Conservation (phyloP, 106 monocot genomes). For the Posidonia australis region DNA sequence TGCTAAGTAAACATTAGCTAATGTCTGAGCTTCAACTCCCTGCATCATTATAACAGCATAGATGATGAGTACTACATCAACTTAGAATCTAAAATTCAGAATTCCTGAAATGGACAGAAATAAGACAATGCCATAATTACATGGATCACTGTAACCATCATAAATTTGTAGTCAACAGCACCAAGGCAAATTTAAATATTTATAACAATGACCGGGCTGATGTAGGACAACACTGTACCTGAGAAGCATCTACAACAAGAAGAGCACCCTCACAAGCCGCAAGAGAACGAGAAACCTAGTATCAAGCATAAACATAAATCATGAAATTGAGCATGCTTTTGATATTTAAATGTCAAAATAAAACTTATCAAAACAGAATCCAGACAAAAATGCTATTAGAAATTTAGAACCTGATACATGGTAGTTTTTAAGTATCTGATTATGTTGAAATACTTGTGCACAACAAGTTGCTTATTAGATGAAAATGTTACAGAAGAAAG, state of each 20-base stretch:
- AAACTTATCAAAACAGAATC: too few species aligned
- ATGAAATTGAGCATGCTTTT: too few species aligned
- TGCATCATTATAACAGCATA: slow-evolving; percentile 22
- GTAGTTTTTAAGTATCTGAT: too few species aligned
- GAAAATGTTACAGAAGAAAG: too few species aligned
- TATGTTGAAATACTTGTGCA: too few species aligned
- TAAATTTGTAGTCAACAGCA: not conserved
- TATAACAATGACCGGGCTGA: not conserved
- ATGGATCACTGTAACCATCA: too few species aligned
- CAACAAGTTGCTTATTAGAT: too few species aligned
- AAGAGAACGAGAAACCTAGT: slow-evolving; percentile 92
- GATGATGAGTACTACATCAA: not conserved
- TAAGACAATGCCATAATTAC: too few species aligned
- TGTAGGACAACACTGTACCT: slow-evolving; percentile 36
- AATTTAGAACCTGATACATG: too few species aligned
- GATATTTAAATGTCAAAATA: not conserved
- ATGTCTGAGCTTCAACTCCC: slow-evolving; percentile 98
- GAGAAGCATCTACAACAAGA: slow-evolving; percentile 97
- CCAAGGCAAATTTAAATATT: not conserved
- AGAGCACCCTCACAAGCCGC: slow-evolving; percentile 99
- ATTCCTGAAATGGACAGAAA: too few species aligned
- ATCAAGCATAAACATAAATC: not conserved
- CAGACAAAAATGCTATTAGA: too few species aligned
- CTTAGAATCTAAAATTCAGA: slow-evolving; percentile 10
- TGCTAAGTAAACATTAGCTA: slow-evolving; percentile 98